Percentiles rank a stretch among this genome's conserved stretches.
Conservation (phyloP, 2,329 filamentous ascomycete species). For the Cladophialophora exuberans region DNA sequence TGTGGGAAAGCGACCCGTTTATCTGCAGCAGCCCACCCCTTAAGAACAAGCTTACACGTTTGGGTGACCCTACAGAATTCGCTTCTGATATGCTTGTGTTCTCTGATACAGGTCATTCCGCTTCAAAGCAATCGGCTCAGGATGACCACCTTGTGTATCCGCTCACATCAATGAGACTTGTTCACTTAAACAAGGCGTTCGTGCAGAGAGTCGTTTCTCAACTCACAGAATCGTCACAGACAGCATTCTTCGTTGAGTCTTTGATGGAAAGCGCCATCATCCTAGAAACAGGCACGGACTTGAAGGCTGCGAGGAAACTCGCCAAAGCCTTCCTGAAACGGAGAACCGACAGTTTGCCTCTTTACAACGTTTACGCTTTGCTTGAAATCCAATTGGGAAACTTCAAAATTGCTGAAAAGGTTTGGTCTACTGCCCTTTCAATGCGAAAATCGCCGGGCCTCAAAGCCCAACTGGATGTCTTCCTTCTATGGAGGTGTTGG, state of each 20-base stretch:
- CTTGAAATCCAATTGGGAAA: slow-evolving; percentile 68
- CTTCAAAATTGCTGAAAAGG: slow-evolving; percentile 60
- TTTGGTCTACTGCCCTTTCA: slow-evolving; percentile 69
- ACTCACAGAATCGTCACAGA: slow-evolving; percentile 51
- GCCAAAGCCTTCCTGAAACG: slow-evolving; percentile 76
- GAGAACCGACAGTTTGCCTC: slow-evolving; percentile 62
- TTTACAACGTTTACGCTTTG: slow-evolving; percentile 81
- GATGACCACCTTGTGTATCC: neutral
- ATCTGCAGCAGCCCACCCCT: slow-evolving; percentile 70
- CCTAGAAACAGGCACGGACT: slow-evolving; percentile 63
- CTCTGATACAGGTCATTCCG: slow-evolving; percentile 1
- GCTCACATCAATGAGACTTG: slow-evolving; percentile 2
- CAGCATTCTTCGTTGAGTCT: slow-evolving; percentile 44
- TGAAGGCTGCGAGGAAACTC: slow-evolving; percentile 63
- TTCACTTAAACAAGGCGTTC: slow-evolving; percentile 48
- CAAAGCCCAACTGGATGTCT: slow-evolving; percentile 40
- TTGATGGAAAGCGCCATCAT: slow-evolving; percentile 73
- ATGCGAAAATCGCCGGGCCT: slow-evolving; percentile 53
- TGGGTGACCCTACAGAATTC: neutral
- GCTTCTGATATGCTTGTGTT: neutral
- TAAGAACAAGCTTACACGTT: slow-evolving; percentile 27
- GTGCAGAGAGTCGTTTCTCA: slow-evolving; percentile 60
- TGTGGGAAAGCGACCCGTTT: slow-evolving; percentile 55
- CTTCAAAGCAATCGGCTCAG: neutral
- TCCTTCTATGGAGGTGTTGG: slow-evolving; percentile 64